Conservation (phyloP, 78 protist genomes). For the Cavenderia fasciculata region DNA sequence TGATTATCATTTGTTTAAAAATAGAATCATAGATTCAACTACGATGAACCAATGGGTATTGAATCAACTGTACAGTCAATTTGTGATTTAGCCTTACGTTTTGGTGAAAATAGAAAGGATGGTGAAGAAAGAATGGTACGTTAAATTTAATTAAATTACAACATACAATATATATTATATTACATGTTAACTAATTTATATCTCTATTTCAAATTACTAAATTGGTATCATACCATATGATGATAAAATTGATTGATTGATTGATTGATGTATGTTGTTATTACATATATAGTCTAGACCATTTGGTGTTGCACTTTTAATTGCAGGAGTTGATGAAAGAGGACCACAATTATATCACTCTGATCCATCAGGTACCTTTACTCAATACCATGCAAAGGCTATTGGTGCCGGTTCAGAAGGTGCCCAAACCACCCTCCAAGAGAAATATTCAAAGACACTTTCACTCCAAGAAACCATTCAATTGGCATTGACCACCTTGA, state of each 20-base stretch:
- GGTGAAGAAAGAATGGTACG: conserved; percentile 78
- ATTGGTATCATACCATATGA: not conserved
- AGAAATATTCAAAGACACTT: conserved; percentile 91
- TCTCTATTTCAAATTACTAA: no score
- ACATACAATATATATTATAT: not conserved
- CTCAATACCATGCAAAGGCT: conserved; percentile 94
- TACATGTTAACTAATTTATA: not conserved
- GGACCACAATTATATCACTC: conserved; percentile 97
- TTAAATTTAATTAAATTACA: not conserved
- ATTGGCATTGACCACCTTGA: conserved; percentile 91
- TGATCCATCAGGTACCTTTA: conserved; percentile 99
- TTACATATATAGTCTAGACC: conserved; percentile 95
- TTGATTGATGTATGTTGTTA: not conserved
- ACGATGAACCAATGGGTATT: conserved; percentile 96
- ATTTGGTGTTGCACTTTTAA: conserved; percentile 98
- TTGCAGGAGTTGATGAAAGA: conserved; percentile 98
- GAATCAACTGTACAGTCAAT: conserved; percentile 95
- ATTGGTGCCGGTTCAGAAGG: conserved; percentile 99
- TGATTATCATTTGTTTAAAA: not conserved
- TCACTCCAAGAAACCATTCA: conserved; percentile 94
- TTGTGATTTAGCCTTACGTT: conserved; percentile 95
- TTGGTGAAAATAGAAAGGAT: conserved; percentile 93
- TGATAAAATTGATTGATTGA: not conserved
- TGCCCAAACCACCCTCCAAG: conserved; percentile 96
- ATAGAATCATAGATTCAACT: conserved; percentile 98